Evolutionary conservation across 169 alveolate species (phyloP).

Genomic region (Amoebophrya sp.): DNA sequence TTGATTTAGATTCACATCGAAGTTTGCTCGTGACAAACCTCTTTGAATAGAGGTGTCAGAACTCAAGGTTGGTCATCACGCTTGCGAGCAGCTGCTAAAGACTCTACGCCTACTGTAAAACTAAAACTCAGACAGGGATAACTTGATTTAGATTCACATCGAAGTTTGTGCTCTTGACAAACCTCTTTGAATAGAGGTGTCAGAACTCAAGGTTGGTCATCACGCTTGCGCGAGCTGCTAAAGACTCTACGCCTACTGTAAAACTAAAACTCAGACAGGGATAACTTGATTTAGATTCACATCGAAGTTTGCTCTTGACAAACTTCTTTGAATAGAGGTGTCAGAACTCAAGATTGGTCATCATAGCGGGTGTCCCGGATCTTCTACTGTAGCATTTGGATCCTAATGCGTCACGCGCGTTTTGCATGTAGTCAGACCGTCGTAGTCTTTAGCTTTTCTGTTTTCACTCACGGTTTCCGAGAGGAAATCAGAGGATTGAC

Average conservation of each 20-base stretch:
- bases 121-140: neutral
- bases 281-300: neutral
- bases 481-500: neutral
- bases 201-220: neutral
- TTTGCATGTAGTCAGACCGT: neutral
- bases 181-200: neutral
- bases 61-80: neutral
- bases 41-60: neutral
- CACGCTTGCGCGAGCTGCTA: too few species aligned
- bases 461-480: neutral
- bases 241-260: too few species aligned
- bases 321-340: neutral
- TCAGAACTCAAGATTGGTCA: neutral
- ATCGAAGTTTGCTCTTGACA: neutral
- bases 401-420: too few species aligned
- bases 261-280: conserved; percentile 1
- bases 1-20: neutral
- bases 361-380: neutral
- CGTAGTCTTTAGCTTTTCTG: neutral
- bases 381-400: too few species aligned
- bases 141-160: neutral
- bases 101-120: too few species aligned
- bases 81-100: too few species aligned
- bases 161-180: neutral
- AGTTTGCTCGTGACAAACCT: neutral